Conservation (phyloP, 2,329 filamentous ascomycete species). For the Capronia americana region DNA sequence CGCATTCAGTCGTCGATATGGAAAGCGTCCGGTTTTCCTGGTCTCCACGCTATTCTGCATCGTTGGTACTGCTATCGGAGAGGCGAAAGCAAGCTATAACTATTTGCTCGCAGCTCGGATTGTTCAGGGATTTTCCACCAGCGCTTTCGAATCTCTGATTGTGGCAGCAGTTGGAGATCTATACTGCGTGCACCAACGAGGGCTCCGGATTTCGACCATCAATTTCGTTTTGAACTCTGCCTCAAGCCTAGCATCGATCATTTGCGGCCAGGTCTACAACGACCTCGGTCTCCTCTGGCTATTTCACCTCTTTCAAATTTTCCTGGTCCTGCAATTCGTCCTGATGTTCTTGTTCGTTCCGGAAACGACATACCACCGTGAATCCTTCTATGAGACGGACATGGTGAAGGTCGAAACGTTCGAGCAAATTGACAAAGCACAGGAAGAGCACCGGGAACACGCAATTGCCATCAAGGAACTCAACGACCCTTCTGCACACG, state of each 20-base stretch:
- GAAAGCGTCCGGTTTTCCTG: constrained; percentile 41
- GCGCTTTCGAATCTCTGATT: constrained; percentile 57
- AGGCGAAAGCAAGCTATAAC: constrained; percentile 52
- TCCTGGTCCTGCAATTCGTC: constrained; percentile 38
- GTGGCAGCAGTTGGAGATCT: constrained; percentile 56
- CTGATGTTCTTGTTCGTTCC: constrained; percentile 41
- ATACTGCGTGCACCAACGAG: constrained; percentile 42
- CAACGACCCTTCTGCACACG: constrained; percentile 1
- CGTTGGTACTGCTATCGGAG: constrained; percentile 52
- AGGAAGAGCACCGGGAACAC: constrained; percentile 18
- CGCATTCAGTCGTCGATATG: constrained; percentile 54
- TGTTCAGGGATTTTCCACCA: constrained; percentile 55
- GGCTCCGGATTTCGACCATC: constrained; percentile 27
- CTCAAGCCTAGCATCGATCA: constrained; percentile 46
- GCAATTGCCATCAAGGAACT: constrained; percentile 20
- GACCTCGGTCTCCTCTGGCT: constrained; percentile 33
- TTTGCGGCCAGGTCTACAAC: constrained; percentile 32
- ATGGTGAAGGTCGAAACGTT: constrained; percentile 15
- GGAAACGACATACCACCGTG: constrained; percentile 39
- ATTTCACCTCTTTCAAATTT: constrained; percentile 39
- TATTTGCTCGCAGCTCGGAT: constrained; percentile 57
- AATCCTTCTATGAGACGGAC: constrained; percentile 38
- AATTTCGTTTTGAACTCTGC: constrained; percentile 23
- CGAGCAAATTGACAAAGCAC: constrained; percentile 20
- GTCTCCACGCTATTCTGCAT: constrained; percentile 42